Evolutionary conservation across 2,329 filamentous ascomycete species (phyloP).

Genomic region (Aciculosporium take): DNA sequence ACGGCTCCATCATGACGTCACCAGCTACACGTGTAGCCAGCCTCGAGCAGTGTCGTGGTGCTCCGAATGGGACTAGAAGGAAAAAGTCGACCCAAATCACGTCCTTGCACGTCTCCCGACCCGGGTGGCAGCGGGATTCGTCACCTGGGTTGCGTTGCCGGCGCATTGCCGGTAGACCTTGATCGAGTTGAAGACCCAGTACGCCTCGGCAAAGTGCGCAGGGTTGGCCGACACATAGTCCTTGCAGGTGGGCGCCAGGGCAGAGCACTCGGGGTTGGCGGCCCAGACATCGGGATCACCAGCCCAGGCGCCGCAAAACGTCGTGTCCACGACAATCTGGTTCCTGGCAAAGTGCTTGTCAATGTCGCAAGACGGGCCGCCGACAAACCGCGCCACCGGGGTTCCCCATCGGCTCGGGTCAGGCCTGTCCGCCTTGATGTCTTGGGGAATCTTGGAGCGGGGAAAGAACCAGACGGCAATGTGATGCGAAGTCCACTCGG

Average conservation of each 20-base stretch:
- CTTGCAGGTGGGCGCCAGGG: constrained; percentile 50
- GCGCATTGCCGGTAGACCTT: constrained; percentile 37
- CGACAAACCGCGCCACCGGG: constrained; percentile 54
- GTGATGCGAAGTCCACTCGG: constrained; percentile 57
- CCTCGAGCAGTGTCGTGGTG: constrained; percentile 4
- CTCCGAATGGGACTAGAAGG: neutral
- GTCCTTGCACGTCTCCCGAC: neutral
- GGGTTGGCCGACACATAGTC: constrained; percentile 62
- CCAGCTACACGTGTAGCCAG: too few species aligned
- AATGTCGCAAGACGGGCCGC: constrained; percentile 56
- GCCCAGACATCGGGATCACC: constrained; percentile 46
- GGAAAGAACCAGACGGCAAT: constrained; percentile 79
- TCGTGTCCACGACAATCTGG: constrained; percentile 67
- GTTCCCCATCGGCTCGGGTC: constrained; percentile 54
- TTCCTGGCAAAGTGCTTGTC: constrained; percentile 54
- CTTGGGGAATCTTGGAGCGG: constrained; percentile 46
- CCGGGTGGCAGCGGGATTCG: neutral
- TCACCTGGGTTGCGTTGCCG: neutral
- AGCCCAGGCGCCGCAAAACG: constrained; percentile 83
- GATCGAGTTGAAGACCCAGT: constrained; percentile 63
- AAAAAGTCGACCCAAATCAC: neutral
- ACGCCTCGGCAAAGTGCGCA: constrained; percentile 53
- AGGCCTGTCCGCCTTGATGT: constrained; percentile 45
- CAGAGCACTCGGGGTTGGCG: constrained; percentile 39
- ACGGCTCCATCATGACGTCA: neutral